Evolutionary conservation across 2,329 filamentous ascomycete species (phyloP).

Genomic region (Whalleya microplaca): DNA sequence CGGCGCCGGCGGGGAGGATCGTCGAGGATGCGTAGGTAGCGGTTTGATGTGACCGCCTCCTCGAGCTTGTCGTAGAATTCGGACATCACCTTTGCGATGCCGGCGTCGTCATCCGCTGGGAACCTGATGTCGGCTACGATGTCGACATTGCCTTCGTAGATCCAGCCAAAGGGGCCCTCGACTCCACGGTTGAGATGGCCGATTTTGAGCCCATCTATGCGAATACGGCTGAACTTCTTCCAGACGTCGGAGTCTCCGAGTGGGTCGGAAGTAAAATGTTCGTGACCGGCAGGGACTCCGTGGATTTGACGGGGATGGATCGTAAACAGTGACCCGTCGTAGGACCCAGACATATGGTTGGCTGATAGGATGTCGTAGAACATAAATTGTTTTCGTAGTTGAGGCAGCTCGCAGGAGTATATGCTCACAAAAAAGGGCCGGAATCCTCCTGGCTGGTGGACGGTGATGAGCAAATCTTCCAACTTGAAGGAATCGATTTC

Average conservation of each 20-base stretch:
- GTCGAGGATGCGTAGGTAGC: slow-evolving; percentile 63
- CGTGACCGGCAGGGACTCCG: slow-evolving; percentile 69
- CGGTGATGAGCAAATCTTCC: slow-evolving; percentile 87
- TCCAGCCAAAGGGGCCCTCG: slow-evolving; percentile 95
- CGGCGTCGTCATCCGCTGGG: slow-evolving; percentile 83
- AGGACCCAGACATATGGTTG: slow-evolving; percentile 94
- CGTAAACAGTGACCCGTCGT: slow-evolving; percentile 93
- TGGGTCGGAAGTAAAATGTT: slow-evolving; percentile 57
- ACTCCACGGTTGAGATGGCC: slow-evolving; percentile 95
- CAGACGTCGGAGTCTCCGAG: slow-evolving; percentile 73
- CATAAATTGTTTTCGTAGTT: slow-evolving; percentile 92
- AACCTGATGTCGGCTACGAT: slow-evolving; percentile 97
- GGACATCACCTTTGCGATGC: slow-evolving; percentile 91
- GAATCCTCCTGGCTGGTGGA: slow-evolving; percentile 89
- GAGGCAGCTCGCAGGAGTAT: slow-evolving; percentile 91
- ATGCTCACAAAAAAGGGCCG: slow-evolving; percentile 96
- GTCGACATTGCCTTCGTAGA: slow-evolving; percentile 94
- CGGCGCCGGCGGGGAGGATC: slow-evolving; percentile 43
- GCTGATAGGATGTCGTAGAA: slow-evolving; percentile 97
- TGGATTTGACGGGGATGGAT: slow-evolving; percentile 94
- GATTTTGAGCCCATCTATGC: slow-evolving; percentile 92
- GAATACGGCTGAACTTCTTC: slow-evolving; percentile 93
- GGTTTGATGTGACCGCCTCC: slow-evolving; percentile 82
- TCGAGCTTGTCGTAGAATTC: slow-evolving; percentile 97
- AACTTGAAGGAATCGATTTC: slow-evolving; percentile 97